These are phyloP conservation scores for Xylaria sp. DNA, from an alignment of 2,329 filamentous ascomycete species.

Conservation along the genomic window DNA sequence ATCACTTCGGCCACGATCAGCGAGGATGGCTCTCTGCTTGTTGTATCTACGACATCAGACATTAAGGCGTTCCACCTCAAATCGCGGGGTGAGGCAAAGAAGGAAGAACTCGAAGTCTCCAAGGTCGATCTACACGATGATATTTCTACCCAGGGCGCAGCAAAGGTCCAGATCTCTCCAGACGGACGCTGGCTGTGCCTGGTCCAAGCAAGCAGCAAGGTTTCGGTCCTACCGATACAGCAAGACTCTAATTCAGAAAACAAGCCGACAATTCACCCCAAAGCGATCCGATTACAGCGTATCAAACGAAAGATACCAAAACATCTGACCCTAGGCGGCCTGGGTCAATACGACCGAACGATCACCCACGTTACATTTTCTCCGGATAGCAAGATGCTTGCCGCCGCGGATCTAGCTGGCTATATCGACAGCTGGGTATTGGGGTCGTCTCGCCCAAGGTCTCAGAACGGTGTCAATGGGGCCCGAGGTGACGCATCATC, in stretches of 20 bases:
- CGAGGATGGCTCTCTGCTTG: conserved; percentile 70
- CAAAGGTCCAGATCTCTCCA: conserved; percentile 69
- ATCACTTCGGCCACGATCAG: conserved; percentile 77
- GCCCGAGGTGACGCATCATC: conserved; percentile 38
- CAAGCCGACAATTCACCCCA: conserved; percentile 45
- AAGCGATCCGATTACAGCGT: conserved; percentile 53
- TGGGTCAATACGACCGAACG: conserved; percentile 75
- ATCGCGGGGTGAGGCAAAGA: conserved; percentile 52
- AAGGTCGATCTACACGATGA: conserved; percentile 67
- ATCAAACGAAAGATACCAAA: conserved; percentile 57
- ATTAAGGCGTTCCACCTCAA: conserved; percentile 77
- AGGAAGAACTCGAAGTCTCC: conserved; percentile 68
- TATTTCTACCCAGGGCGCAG: conserved; percentile 66
- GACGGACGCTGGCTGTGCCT: conserved; percentile 70
- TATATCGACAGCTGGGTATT: conserved; percentile 87
- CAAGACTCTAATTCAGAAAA: conserved; percentile 36
- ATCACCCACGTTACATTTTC: conserved; percentile 80
- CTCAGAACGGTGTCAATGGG: conserved; percentile 37
- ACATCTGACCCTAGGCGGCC: conserved; percentile 62
- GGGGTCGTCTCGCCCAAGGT: conserved; percentile 52
- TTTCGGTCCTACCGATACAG: conserved; percentile 56
- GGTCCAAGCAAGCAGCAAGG: conserved; percentile 62
- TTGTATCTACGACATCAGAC: conserved; percentile 73
- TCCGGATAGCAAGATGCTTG: conserved; percentile 76
- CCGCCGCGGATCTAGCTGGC: conserved; percentile 78